Base-by-base conservation (phyloP, 202 grass and related monocot species). In the Cymbopogon flexuosus region DNA sequence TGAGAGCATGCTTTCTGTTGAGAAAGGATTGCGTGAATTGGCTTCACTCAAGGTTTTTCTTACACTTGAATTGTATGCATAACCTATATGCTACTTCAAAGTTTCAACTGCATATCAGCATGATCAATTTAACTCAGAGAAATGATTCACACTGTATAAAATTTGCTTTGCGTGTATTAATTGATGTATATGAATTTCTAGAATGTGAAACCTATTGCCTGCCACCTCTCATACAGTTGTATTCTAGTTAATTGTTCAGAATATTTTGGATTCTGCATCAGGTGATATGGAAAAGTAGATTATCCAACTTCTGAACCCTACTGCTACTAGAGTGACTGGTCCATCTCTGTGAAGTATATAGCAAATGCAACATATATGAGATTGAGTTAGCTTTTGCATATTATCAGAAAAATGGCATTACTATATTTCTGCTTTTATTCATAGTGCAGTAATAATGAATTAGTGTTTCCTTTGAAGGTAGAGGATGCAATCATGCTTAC, bases 11-110 rank as follows among this genome's bases (percentile, higher is more conserved):
- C 77, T 98, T 88, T 83, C 87, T 73, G 95, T 95, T 78, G 95
- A 98, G 88, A 95, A 94, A 91, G 95, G 95, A 81, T 58, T 98
- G 77, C 88, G 86, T 83, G 92, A 98, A 95, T 87, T 98, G 91
- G 76, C 76, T 89, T 98, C 92, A 10, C 82, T 98, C 67, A 98
- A 98, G 95, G 95, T 98, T 72, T 85, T 76, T 83, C 33, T 79
- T 33, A 49, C 24, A 24, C 31, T 82, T 63, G 23, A 65, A 79
- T 84, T 43, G 46, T 43, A 19, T 65, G 5, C 57, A 10, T 70
- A 49, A 14, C 78, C 56, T 68, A 43, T 84, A 33, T 5, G 64
- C 79, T 71, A 79, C 34, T 71, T 83, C 64, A 19, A 47, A 74
- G 19, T 80, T 86, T 70, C n/a, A 58, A 79, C 42, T 21, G 19